Evolutionary conservation across 306 rosid genomes (phyloP), one percentile per base, ranked within the genome.

Genomic region (Rubus parviflorus): DNA sequence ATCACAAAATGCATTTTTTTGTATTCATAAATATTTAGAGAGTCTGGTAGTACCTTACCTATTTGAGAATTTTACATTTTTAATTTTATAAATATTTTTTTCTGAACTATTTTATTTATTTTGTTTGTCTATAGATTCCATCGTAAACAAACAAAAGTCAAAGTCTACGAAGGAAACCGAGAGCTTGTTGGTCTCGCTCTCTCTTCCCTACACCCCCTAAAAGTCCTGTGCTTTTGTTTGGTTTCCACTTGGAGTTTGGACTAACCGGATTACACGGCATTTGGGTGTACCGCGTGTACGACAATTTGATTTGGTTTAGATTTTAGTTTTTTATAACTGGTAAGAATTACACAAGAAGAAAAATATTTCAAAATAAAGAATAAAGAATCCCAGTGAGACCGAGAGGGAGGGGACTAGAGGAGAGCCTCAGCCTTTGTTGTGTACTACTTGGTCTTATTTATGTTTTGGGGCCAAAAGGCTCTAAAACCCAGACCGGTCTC

Each of bases 401-500:
- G 8, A 68, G 75, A 45, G 68, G 45, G 23, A 40, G 68, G 20
- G 23, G 35, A 30, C 76, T n/a, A 67, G 43, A 58, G 43, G 1
- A 10, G 54, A 60, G 30, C 63, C 47, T 30, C 3, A 71, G 77
- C 56, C 16, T 46, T 13, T 19, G 63, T 16, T 35, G 45, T 19
- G 41, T 73, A 72, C 51, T 74, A 19, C 37, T 78, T 70, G 66
- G 57, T 49, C 70, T 72, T 63, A 69, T 77, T 77, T 79, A 52
- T 52, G 7, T 52, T 65, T 17, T 45, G 79, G 75, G 83, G 43
- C 30, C 41, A 79, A 53, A 52, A 4, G 69, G 79, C 67, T 79
- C 81, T 80, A 72, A 81, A 79, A 84, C 83, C 86, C 49, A 69
- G 10, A 54, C 22, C 54, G 75, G 70, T 48, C 64, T 11, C 6